phyloP scores from a whole-genome alignment of 2,329 filamentous ascomycete genomes.

The Xylariaceae sp. region DNA sequence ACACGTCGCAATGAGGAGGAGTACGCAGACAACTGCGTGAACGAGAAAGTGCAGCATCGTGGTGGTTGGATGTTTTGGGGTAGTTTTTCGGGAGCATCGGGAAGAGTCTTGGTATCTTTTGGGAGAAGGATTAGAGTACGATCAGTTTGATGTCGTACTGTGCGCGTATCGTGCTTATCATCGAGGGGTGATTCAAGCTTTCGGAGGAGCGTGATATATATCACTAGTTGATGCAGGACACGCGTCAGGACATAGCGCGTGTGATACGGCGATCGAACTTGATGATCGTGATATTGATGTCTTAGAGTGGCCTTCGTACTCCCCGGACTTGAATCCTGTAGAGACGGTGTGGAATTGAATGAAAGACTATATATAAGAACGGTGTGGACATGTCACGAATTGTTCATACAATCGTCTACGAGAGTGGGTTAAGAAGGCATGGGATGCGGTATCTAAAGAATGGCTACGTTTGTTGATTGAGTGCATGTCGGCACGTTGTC shows the following conservation, averaged over 20 bases:
- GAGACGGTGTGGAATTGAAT: too few relatives aligned
- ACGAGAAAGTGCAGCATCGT: neutral
- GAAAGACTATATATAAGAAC: too few relatives aligned
- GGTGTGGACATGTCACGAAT: too few relatives aligned
- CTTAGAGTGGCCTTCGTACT: too few relatives aligned
- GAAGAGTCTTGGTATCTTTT: neutral
- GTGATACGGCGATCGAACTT: too few relatives aligned
- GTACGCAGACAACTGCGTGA: neutral
- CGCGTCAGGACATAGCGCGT: neutral
- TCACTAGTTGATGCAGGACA: neutral
- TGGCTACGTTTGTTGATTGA: too few relatives aligned
- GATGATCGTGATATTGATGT: too few relatives aligned
- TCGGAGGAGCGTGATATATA: neutral
- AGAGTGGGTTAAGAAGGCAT: too few relatives aligned
- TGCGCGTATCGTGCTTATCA: neutral
- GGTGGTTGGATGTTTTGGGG: neutral
- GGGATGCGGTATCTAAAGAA: too few relatives aligned
- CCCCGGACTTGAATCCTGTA: too few relatives aligned
- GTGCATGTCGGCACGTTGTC: too few relatives aligned
- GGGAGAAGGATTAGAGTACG: neutral
- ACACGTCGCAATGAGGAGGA: neutral
- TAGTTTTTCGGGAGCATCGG: neutral
- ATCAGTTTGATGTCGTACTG: neutral
- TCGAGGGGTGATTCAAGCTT: neutral
- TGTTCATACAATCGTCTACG: too few relatives aligned